Percentiles rank a stretch among this genome's conserved stretches.
Evolutionary conservation across 2,329 filamentous ascomycete species (phyloP).

Genomic region (Aspergillus sp.): DNA sequence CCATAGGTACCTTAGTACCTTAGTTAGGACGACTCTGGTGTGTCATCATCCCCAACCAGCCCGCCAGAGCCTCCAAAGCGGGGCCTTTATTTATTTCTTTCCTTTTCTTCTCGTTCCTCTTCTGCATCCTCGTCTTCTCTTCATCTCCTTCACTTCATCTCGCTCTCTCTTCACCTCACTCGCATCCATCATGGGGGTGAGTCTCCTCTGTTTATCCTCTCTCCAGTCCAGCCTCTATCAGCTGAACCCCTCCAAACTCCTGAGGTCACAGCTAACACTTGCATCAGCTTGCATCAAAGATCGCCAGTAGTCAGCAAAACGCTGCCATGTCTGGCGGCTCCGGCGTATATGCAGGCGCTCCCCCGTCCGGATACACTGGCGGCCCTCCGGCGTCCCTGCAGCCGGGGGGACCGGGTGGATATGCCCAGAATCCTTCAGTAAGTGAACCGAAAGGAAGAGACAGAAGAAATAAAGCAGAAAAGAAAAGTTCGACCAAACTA

Average conservation of each 20-base stretch:
- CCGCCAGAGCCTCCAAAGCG: background rate
- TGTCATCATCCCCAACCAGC: background rate
- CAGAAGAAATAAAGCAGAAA: background rate
- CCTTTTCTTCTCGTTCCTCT: background rate
- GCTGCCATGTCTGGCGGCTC: conserved; percentile 6
- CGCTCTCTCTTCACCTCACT: background rate
- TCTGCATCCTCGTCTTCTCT: background rate
- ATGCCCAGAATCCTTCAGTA: conserved; percentile 23
- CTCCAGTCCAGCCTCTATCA: background rate
- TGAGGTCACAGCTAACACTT: conserved; percentile 9
- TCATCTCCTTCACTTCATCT: background rate
- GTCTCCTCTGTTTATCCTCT: background rate
- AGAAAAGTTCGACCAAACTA: background rate
- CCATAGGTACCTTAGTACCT: too few species aligned
- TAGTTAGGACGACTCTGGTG: too few species aligned
- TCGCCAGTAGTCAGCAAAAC: conserved; percentile 38
- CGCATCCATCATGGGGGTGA: conserved; percentile 7
- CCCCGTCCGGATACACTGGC: conserved; percentile 38
- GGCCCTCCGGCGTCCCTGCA: conserved; percentile 37
- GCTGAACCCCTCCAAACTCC: background rate
- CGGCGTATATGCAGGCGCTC: conserved; percentile 33
- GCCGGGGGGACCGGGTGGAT: conserved; percentile 41
- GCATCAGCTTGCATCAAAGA: conserved; percentile 39
- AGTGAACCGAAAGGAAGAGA: background rate
- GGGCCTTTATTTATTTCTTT: too few species aligned